Conservation (phyloP, 306 rosid species). For the Cucumis melo region DNA sequence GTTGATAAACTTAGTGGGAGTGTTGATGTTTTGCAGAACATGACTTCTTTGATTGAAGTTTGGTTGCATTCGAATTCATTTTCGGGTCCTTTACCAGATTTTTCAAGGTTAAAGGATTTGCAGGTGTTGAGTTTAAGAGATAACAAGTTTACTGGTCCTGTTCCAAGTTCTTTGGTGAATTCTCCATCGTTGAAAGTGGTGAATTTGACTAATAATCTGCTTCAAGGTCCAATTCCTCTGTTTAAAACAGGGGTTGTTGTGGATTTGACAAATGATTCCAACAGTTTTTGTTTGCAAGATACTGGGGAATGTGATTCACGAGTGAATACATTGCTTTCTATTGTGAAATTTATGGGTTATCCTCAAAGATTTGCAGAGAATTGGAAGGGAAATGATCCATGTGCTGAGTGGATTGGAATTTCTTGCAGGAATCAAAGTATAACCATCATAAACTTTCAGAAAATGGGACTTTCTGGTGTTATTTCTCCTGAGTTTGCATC, state of each 20-base stretch:
- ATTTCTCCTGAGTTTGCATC: slow-evolving; percentile 51
- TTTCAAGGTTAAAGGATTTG: slow-evolving; percentile 41
- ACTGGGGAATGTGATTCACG: slow-evolving; percentile 52
- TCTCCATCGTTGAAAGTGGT: slow-evolving; percentile 37
- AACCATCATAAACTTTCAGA: slow-evolving; percentile 55
- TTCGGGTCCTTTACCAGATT: slow-evolving; percentile 58
- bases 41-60: slow-evolving; percentile 56
- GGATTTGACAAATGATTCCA: slow-evolving; percentile 43
- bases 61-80: slow-evolving; percentile 68
- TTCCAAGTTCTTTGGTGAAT: slow-evolving; percentile 41
- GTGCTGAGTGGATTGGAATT: slow-evolving; percentile 65
- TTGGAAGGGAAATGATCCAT: slow-evolving; percentile 79
- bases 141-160: slow-evolving; percentile 57
- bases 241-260: slow-evolving; percentile 38
- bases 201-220: slow-evolving; percentile 60
- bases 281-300: slow-evolving; percentile 51
- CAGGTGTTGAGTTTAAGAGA: slow-evolving; percentile 54
- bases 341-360: slow-evolving; percentile 40
- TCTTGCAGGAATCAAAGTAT: slow-evolving; percentile 42
- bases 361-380: slow-evolving; percentile 54
- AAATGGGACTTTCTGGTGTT: slow-evolving; percentile 53
- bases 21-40: slow-evolving; percentile 42
- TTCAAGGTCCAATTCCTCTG: slow-evolving; percentile 61
- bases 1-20: slow-evolving; percentile 35
- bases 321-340: slow-evolving; percentile 37